Evolutionary conservation across 2,329 filamentous ascomycete genomes (phyloP).

Genomic region (Pyrenophora seminiperda): DNA sequence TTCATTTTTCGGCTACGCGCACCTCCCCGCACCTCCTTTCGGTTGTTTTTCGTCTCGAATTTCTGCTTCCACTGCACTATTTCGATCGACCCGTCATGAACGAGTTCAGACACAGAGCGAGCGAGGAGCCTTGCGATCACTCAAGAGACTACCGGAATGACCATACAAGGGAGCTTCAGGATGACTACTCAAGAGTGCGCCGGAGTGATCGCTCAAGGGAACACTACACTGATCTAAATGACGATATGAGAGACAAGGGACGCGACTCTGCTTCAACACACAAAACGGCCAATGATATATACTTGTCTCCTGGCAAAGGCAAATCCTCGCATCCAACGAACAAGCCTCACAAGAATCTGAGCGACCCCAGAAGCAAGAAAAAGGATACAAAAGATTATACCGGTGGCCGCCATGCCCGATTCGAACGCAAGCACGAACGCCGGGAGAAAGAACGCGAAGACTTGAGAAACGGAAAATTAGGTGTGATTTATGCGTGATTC

Average conservation of each 20-base stretch:
- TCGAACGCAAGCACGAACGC: slow-evolving; percentile 5
- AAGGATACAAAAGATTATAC: background rate
- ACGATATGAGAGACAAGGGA: background rate
- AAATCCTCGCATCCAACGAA: slow-evolving; percentile 3
- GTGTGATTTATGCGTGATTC: background rate
- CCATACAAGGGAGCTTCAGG: no score
- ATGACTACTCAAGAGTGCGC: no score
- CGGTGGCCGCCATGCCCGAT: background rate
- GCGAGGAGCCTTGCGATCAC: background rate
- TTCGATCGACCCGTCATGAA: background rate
- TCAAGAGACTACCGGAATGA: no score
- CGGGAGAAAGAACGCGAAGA: slow-evolving; percentile 3
- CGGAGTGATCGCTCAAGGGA: no score
- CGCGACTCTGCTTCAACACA: background rate
- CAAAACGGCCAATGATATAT: background rate
- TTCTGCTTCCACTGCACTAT: background rate
- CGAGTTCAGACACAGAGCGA: background rate
- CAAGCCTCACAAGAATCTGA: background rate
- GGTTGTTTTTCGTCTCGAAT: no score
- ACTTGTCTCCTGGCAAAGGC: slow-evolving; percentile 4
- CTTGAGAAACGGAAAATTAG: background rate
- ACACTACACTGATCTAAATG: no score
- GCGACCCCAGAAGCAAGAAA: background rate
- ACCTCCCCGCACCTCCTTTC: no score
- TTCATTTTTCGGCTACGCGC: no score